These are phyloP conservation scores for Chrysoporthe puriensis DNA, from an alignment of 2,329 filamentous ascomycete genomes.

Conservation along the genomic window DNA sequence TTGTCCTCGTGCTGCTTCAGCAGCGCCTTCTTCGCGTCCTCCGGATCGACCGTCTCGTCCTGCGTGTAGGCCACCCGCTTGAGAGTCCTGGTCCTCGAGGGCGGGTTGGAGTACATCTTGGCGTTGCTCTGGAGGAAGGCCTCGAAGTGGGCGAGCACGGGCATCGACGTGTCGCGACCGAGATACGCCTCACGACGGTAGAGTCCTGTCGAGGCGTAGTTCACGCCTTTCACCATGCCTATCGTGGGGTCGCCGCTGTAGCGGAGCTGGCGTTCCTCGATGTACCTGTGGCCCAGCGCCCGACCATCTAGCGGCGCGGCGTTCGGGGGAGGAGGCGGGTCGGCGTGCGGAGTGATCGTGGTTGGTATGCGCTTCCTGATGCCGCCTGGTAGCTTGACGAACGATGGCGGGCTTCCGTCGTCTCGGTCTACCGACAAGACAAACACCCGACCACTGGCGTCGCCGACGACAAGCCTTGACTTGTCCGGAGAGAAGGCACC, in stretches of 20 bases:
- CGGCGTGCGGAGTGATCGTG: constrained; percentile 54
- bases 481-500: constrained; percentile 63
- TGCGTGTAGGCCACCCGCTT: neutral
- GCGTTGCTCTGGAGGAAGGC: constrained; percentile 48
- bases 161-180: constrained; percentile 45
- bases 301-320: constrained; percentile 32
- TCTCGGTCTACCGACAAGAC: constrained; percentile 54
- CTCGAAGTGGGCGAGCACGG: constrained; percentile 50
- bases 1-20: constrained; percentile 25
- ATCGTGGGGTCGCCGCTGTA: constrained; percentile 50
- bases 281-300: constrained; percentile 36
- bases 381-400: constrained; percentile 42
- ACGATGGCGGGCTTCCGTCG: constrained; percentile 42
- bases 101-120: constrained; percentile 30
- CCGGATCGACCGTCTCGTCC: constrained; percentile 1
- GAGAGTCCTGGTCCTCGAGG: constrained; percentile 7
- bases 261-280: constrained; percentile 47
- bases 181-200: constrained; percentile 55
- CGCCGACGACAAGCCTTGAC: constrained; percentile 60
- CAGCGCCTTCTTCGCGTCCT: constrained; percentile 2
- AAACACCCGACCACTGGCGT: constrained; percentile 64
- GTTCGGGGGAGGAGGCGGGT: constrained; percentile 46
- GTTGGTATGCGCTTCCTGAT: constrained; percentile 47
- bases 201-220: constrained; percentile 51
- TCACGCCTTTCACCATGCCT: constrained; percentile 60